phyloP scores from a whole-genome alignment of 257 asterid species.

The Scutellaria barbata region DNA sequence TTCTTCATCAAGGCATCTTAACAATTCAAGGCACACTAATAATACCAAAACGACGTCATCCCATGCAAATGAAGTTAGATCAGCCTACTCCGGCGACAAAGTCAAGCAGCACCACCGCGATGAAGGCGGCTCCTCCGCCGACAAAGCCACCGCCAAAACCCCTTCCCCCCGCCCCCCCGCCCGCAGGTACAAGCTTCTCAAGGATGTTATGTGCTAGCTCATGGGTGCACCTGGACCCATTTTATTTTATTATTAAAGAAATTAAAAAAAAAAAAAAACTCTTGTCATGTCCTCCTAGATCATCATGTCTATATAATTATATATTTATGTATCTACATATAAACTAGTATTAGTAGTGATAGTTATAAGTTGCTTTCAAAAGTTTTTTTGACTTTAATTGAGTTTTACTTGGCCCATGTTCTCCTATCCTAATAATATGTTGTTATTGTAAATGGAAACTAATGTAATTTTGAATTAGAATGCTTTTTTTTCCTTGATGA shows the following conservation, averaged over 20 bases:
- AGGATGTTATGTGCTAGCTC: slow-evolving; percentile 87
- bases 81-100: slow-evolving; percentile 68
- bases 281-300: not conserved
- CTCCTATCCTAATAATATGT: slow-evolving; percentile 15
- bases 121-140: slow-evolving; percentile 45
- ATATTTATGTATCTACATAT: not conserved
- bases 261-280: no score
- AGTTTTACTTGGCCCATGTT: slow-evolving; percentile 38
- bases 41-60: not conserved
- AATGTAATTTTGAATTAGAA: not conserved
- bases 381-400: slow-evolving; percentile 35
- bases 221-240: not conserved
- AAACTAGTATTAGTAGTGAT: slow-evolving; percentile 34
- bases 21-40: no score
- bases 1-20: slow-evolving; percentile 25
- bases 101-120: slow-evolving; percentile 64
- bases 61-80: slow-evolving; percentile 50
- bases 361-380: slow-evolving; percentile 46
- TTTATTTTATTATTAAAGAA: no score
- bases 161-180: slow-evolving; percentile 76
- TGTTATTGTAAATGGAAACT: slow-evolving; percentile 23
- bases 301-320: slow-evolving; percentile 17
- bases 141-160: slow-evolving; percentile 59
- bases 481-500: slow-evolving; percentile 6
- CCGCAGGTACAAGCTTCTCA: slow-evolving; percentile 97